phyloP scores from a whole-genome alignment of 768 basidiomycete genomes.

The Xerocomellus chrysenteron region DNA sequence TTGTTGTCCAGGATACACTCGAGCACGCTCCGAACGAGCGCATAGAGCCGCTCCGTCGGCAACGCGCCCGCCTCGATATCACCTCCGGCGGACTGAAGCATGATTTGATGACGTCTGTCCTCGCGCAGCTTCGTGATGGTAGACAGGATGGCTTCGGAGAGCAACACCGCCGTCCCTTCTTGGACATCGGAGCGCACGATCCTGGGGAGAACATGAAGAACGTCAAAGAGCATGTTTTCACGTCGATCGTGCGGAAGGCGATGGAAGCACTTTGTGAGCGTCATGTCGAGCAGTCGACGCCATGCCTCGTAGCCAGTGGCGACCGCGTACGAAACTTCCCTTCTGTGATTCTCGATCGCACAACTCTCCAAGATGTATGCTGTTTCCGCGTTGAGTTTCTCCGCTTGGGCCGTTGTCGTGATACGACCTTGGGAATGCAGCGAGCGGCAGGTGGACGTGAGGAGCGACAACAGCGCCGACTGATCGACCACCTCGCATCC shows the following conservation, averaged over 20 bases:
- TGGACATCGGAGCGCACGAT: conserved; percentile 65
- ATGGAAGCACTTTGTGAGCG: conserved; percentile 82
- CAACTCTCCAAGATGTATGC: conserved; percentile 80
- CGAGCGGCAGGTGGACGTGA: conserved; percentile 56
- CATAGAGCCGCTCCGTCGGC: conserved; percentile 76
- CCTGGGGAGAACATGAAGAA: conserved; percentile 80
- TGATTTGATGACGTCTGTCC: conserved; percentile 67
- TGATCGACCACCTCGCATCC: conserved; percentile 87
- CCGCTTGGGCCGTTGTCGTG: conserved; percentile 57
- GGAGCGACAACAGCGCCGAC: conserved; percentile 64
- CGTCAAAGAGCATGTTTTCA: conserved; percentile 87
- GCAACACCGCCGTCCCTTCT: conserved; percentile 72
- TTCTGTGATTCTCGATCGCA: conserved; percentile 83
- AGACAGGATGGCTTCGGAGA: conserved; percentile 81
- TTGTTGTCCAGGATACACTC: conserved; percentile 76
- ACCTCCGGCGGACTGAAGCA: conserved; percentile 63
- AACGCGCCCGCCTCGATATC: conserved; percentile 65
- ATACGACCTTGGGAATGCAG: conserved; percentile 69
- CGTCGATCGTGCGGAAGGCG: conserved; percentile 78
- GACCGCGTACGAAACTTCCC: conserved; percentile 73
- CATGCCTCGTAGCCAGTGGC: conserved; percentile 77
- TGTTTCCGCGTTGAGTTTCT: conserved; percentile 68
- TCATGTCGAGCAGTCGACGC: conserved; percentile 81
- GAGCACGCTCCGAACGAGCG: conserved; percentile 70
- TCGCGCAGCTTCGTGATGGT: conserved; percentile 87